phyloP scores from a whole-genome alignment of 192 early-diverging fungal species.

The Phlyctochytrium planicorne region DNA sequence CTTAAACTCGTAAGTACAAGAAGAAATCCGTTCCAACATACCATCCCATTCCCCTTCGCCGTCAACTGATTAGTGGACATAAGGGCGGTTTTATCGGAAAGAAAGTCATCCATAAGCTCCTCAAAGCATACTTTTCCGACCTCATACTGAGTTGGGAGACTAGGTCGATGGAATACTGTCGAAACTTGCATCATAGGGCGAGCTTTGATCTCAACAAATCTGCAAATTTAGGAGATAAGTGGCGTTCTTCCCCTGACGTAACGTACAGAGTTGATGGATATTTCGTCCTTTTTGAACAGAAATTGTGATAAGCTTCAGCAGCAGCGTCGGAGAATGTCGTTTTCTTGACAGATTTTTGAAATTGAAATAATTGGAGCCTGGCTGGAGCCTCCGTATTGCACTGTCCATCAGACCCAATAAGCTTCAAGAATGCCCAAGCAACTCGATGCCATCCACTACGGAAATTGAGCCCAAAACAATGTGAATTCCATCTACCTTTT shows the following conservation, averaged over 20 bases:
- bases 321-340: not conserved
- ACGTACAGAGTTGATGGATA: slow-evolving; percentile 50
- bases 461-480: not conserved
- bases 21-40: not conserved
- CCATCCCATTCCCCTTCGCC: not conserved
- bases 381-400: slow-evolving; percentile 38
- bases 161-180: slow-evolving; percentile 12
- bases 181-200: slow-evolving; percentile 9
- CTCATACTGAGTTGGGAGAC: slow-evolving; percentile 35
- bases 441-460: slow-evolving; percentile 43
- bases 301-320: slow-evolving; percentile 1
- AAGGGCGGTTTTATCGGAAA: not conserved
- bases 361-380: slow-evolving; percentile 41
- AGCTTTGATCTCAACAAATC: slow-evolving; percentile 20
- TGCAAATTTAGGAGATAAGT: not conserved
- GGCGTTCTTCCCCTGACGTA: not conserved
- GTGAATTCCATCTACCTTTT: slow-evolving; percentile 3
- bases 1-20: slow-evolving; percentile 9
- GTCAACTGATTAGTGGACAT: not conserved
- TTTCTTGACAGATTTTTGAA: not conserved
- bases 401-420: slow-evolving; percentile 23
- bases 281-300: slow-evolving; percentile 19
- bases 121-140: slow-evolving; percentile 24
- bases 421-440: slow-evolving; percentile 52
- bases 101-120: not conserved